These are phyloP conservation scores for Fusarium odoratissimum DNA, from an alignment of 2,329 filamentous ascomycete species.

Conservation along the genomic window DNA sequence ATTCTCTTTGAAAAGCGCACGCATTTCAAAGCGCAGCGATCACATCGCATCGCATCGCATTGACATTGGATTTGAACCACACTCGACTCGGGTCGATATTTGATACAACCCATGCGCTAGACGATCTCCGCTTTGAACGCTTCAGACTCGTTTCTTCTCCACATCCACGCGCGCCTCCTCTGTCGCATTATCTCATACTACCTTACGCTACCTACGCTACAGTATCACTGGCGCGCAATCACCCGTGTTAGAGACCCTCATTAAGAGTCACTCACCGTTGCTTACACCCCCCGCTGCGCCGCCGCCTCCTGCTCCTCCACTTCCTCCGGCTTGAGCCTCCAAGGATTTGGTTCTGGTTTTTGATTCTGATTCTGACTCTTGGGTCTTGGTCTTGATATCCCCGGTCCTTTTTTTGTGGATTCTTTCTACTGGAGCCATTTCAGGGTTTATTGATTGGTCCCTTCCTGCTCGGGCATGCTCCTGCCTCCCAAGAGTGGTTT, in stretches of 20 bases:
- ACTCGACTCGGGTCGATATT: constrained; percentile 25
- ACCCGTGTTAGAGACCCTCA: constrained; percentile 19
- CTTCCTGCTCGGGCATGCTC: constrained; percentile 17
- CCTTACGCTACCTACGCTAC: constrained; percentile 8
- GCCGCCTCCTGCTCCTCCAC: constrained; percentile 31
- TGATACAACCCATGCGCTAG: constrained; percentile 31
- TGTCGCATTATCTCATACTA: constrained; percentile 43
- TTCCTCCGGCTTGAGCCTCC: constrained; percentile 25
- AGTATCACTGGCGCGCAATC: constrained; percentile 34
- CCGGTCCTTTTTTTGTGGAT: constrained; percentile 25
- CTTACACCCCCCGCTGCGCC: constrained; percentile 37
- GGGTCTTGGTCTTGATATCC: constrained; percentile 27
- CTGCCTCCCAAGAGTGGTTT: constrained; percentile 31
- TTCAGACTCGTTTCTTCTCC: constrained; percentile 42
- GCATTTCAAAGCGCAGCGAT: constrained; percentile 16
- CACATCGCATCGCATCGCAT: constrained; percentile 28
- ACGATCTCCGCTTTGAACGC: constrained; percentile 35
- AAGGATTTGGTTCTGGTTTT: constrained; percentile 10
- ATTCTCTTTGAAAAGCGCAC: constrained; percentile 12
- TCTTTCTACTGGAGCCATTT: constrained; percentile 25
- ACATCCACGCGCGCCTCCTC: constrained; percentile 43
- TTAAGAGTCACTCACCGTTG: constrained; percentile 32
- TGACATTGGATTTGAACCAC: constrained; percentile 29
- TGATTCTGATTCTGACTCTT: constrained; percentile 5
- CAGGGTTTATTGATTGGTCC: constrained; percentile 27